These are phyloP conservation scores for Globisporangium spiculum DNA, from an alignment of 352 stramenopile species.

Conservation along the genomic window DNA sequence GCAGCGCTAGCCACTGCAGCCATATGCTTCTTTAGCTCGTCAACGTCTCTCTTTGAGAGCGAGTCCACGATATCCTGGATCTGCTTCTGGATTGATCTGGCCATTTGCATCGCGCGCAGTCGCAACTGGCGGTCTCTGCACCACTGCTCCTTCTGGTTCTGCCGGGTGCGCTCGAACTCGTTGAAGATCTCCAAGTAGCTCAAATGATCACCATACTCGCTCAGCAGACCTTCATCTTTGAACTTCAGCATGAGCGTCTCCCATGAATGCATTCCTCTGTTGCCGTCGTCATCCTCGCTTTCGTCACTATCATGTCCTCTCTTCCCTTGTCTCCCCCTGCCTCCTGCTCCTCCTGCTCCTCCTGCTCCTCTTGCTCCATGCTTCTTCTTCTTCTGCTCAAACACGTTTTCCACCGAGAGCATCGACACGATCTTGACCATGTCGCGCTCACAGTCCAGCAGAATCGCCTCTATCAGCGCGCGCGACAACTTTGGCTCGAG, in stretches of 20 bases:
- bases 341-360: not conserved
- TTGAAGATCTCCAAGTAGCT: conserved; percentile 47
- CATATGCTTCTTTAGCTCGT: conserved; percentile 17
- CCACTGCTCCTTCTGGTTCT: conserved; percentile 37
- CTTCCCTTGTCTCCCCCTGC: not conserved
- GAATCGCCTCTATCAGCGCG: conserved; percentile 60
- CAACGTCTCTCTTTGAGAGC: conserved; percentile 30
- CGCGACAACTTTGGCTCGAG: conserved; percentile 72
- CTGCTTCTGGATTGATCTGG: conserved; percentile 48
- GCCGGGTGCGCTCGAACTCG: conserved; percentile 30
- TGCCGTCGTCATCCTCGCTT: conserved; percentile 22
- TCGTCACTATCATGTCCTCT: conserved; percentile 5
- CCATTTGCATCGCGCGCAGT: conserved; percentile 52
- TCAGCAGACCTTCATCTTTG: conserved; percentile 40
- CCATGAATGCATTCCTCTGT: conserved; percentile 16
- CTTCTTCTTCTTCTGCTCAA: conserved; percentile 29
- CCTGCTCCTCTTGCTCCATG: not conserved
- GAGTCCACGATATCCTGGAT: conserved; percentile 52
- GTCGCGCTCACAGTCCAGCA: conserved; percentile 53
- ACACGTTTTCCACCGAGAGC: conserved; percentile 82
- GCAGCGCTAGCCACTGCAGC: not conserved
- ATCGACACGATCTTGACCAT: conserved; percentile 78
- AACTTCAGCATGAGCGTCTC: conserved; percentile 44
- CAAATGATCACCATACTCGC: conserved; percentile 55
- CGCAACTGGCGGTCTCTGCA: conserved; percentile 50